Percentiles rank a stretch among this genome's conserved stretches.
Evolutionary conservation across 805 yeast genomes (phyloP).

Genomic region (Wickerhamiella cacticola): DNA sequence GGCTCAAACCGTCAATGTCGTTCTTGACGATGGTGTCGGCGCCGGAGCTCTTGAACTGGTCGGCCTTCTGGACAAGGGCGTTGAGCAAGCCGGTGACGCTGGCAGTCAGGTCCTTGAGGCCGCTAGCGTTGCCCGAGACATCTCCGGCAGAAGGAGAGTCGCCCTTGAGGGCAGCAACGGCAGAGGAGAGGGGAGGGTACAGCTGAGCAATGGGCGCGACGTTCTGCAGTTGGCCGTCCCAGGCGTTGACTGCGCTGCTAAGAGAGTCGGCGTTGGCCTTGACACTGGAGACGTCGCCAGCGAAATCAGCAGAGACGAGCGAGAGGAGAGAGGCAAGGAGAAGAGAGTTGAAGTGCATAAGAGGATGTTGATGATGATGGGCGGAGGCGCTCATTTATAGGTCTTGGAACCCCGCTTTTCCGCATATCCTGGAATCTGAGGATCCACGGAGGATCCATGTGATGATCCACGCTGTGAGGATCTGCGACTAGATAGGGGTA

Average conservation of each 20-base stretch:
- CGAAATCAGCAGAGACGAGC: constrained; percentile 11
- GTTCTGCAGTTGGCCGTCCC: constrained; percentile 19
- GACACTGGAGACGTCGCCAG: constrained; percentile 6
- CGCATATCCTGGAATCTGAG: too few species aligned
- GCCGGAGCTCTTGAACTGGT: constrained; percentile 20
- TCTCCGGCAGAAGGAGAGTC: constrained; percentile 14
- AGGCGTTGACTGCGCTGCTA: constrained; percentile 10
- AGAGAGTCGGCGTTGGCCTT: constrained; percentile 41
- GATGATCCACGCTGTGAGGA: too few species aligned
- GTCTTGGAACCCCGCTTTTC: too few species aligned
- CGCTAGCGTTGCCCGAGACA: constrained; percentile 6
- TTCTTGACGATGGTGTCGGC: constrained; percentile 18
- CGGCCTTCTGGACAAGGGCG: constrained; percentile 20
- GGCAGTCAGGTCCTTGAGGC: constrained; percentile 11
- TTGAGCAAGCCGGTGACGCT: constrained; percentile 17
- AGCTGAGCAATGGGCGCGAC: constrained; percentile 24
- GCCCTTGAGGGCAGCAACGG: constrained; percentile 13
- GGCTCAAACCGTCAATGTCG: constrained; percentile 15
- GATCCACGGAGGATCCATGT: too few species aligned
- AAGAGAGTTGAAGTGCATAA: constrained; percentile 3
- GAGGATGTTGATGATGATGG: too few species aligned
- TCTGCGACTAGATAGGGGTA: too few species aligned
- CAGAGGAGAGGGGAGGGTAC: constrained; percentile 13
- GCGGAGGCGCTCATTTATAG: too few species aligned
- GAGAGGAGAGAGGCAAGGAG: constrained; percentile 13